phyloP scores from a whole-genome alignment of 2,329 filamentous ascomycete species.

The Volutella citrinella region DNA sequence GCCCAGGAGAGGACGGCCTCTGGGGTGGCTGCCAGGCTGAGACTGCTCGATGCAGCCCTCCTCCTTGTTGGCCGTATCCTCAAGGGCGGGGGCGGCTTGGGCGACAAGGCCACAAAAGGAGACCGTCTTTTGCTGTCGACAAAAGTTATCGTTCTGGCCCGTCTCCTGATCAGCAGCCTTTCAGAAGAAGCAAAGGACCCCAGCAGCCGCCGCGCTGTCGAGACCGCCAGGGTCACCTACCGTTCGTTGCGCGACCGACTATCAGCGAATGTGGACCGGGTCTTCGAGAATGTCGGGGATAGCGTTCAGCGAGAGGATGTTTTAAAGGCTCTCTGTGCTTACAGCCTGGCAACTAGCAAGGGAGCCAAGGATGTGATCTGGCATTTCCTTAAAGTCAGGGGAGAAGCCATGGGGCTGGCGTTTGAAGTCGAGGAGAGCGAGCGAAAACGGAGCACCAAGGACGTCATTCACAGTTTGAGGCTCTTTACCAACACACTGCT shows the following conservation, averaged over 20 bases:
- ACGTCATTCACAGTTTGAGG: slow-evolving; percentile 63
- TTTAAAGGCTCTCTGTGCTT: slow-evolving; percentile 74
- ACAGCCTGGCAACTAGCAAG: slow-evolving; percentile 77
- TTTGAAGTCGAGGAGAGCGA: slow-evolving; percentile 51
- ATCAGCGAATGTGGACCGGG: slow-evolving; percentile 64
- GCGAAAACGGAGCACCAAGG: slow-evolving; percentile 36
- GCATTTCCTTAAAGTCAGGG: slow-evolving; percentile 73
- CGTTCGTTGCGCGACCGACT: slow-evolving; percentile 61
- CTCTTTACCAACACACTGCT: slow-evolving; percentile 76
- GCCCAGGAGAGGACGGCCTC: slow-evolving; percentile 25
- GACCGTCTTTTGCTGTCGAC: slow-evolving; percentile 56
- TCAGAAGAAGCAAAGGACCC: slow-evolving; percentile 42
- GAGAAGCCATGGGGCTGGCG: slow-evolving; percentile 62
- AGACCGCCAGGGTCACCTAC: slow-evolving; percentile 62
- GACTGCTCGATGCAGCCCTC: slow-evolving; percentile 50
- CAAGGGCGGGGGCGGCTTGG: slow-evolving; percentile 34
- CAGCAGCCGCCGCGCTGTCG: slow-evolving; percentile 42
- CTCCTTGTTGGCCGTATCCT: slow-evolving; percentile 49
- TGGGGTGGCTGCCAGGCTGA: slow-evolving; percentile 41
- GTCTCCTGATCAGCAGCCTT: slow-evolving; percentile 73
- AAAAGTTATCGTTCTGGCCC: slow-evolving; percentile 72
- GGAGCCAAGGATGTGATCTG: slow-evolving; percentile 75
- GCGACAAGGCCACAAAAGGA: slow-evolving; percentile 35
- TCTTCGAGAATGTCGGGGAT: slow-evolving; percentile 62
- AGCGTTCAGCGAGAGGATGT: slow-evolving; percentile 49